Conservation (phyloP, 352 stramenopile species). For the Globisporangium spinosum region DNA sequence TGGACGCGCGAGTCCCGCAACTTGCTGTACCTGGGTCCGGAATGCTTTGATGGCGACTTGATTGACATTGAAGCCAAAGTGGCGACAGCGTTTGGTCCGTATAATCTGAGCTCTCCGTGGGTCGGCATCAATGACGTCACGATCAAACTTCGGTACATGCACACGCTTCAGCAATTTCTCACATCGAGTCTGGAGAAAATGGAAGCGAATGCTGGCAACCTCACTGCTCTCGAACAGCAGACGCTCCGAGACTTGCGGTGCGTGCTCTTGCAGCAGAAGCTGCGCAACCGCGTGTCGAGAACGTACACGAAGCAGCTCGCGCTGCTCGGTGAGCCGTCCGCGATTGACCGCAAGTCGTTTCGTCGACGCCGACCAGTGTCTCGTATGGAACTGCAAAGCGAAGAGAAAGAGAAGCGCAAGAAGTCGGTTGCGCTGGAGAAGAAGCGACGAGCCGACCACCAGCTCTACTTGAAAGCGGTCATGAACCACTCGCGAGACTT, state of each 20-base stretch:
- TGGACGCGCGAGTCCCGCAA: conserved; percentile 56
- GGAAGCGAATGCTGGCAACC: conserved; percentile 31
- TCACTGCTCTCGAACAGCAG: conserved; percentile 40
- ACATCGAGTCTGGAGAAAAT: conserved; percentile 58
- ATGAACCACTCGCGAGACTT: conserved; percentile 85
- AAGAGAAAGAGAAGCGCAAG: conserved; percentile 78
- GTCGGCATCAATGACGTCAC: conserved; percentile 69
- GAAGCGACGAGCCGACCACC: conserved; percentile 68
- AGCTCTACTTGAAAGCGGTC: conserved; percentile 77
- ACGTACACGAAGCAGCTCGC: conserved; percentile 63
- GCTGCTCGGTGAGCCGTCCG: conserved; percentile 54
- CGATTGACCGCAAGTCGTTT: conserved; percentile 74
- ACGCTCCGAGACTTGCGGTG: conserved; percentile 65
- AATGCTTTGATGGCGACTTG: conserved; percentile 66
- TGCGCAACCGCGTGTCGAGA: conserved; percentile 56
- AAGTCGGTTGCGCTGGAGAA: conserved; percentile 83
- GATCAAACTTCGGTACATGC: conserved; percentile 70
- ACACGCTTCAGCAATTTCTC: conserved; percentile 69
- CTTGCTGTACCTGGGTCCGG: conserved; percentile 55
- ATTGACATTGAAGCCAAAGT: conserved; percentile 55
- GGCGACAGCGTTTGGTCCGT: conserved; percentile 50
- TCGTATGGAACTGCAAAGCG: conserved; percentile 56
- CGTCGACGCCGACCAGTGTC: conserved; percentile 62
- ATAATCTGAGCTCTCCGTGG: conserved; percentile 53
- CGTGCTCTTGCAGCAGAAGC: conserved; percentile 67